Percentiles rank a stretch among this genome's conserved stretches.
These are phyloP conservation scores for Lagenidium giganteum DNA, from an alignment of 352 stramenopile species.

Conservation along the genomic window DNA sequence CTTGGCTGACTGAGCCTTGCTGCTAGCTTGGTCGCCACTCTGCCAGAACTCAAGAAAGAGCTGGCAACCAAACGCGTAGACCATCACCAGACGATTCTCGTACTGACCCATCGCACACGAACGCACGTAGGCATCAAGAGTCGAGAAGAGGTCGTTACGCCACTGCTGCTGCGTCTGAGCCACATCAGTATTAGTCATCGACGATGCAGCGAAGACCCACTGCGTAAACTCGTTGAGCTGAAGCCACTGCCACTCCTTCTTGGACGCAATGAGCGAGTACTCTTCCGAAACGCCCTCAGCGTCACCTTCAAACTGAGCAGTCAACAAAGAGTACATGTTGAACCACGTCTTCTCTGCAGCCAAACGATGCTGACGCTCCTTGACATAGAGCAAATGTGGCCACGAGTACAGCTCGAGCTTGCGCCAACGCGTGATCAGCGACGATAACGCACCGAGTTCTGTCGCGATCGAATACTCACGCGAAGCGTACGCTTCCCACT, in stretches of 20 bases:
- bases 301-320: slow-evolving; percentile 67
- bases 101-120: slow-evolving; percentile 89
- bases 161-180: too few relatives aligned
- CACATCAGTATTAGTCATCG: background rate
- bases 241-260: slow-evolving; percentile 46
- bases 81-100: slow-evolving; percentile 81
- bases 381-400: slow-evolving; percentile 91
- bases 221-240: slow-evolving; percentile 49
- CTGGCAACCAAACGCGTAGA: slow-evolving; percentile 86
- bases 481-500: slow-evolving; percentile 98
- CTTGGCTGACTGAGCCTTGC: slow-evolving; percentile 11
- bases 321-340: slow-evolving; percentile 84
- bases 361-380: slow-evolving; percentile 74
- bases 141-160: slow-evolving; percentile 81
- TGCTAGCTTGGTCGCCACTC: slow-evolving; percentile 4
- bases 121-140: slow-evolving; percentile 89
- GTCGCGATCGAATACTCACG: slow-evolving; percentile 88
- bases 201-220: slow-evolving; percentile 50
- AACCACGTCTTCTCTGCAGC: slow-evolving; percentile 84
- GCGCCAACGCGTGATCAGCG: slow-evolving; percentile 96
- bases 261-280: background rate
- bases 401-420: slow-evolving; percentile 98
- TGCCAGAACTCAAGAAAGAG: slow-evolving; percentile 77
- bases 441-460: slow-evolving; percentile 89
- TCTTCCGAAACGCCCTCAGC: slow-evolving; percentile 8